Percentiles rank a stretch among this genome's conserved stretches.
These are phyloP conservation scores for Hypocrella siamensis DNA, from an alignment of 2,329 filamentous ascomycete species.

Conservation along the genomic window DNA sequence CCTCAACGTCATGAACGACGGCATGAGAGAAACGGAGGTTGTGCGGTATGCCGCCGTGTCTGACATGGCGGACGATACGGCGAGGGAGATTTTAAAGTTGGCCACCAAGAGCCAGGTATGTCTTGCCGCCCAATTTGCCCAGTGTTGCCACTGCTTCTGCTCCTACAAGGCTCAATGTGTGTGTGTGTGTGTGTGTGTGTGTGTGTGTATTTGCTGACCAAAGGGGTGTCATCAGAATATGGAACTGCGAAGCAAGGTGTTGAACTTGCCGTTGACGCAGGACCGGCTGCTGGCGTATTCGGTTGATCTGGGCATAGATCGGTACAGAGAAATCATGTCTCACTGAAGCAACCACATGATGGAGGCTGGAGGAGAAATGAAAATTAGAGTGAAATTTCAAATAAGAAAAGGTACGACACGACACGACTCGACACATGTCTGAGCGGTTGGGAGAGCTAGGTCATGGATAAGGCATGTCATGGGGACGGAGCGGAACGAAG, in stretches of 20 bases:
- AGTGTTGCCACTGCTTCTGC: too few species aligned
- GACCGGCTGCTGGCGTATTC: constrained; percentile 58
- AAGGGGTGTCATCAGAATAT: too few species aligned
- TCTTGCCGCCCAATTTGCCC: too few species aligned
- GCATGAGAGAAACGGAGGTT: constrained; percentile 29
- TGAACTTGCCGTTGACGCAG: constrained; percentile 52
- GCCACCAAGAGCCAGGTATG: constrained; percentile 41
- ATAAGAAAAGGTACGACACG: neutral
- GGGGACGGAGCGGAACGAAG: too few species aligned
- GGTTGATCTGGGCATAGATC: constrained; percentile 50
- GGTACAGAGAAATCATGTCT: constrained; percentile 50
- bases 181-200: too few species aligned
- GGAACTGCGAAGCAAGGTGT: constrained; percentile 26
- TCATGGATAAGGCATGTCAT: too few species aligned
- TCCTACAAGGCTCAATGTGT: too few species aligned
- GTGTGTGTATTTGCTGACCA: too few species aligned
- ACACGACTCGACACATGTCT: too few species aligned
- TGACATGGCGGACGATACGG: constrained; percentile 66
- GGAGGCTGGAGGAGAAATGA: neutral
- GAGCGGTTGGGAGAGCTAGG: too few species aligned
- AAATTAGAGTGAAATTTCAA: neutral
- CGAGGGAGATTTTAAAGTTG: constrained; percentile 43
- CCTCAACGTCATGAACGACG: constrained; percentile 37
- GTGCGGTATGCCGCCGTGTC: constrained; percentile 52
- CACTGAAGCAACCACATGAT: too few species aligned